These are phyloP conservation scores for Ustilago trichophora DNA, from an alignment of 1,284 basidiomycete genomes.

Conservation along the genomic window DNA sequence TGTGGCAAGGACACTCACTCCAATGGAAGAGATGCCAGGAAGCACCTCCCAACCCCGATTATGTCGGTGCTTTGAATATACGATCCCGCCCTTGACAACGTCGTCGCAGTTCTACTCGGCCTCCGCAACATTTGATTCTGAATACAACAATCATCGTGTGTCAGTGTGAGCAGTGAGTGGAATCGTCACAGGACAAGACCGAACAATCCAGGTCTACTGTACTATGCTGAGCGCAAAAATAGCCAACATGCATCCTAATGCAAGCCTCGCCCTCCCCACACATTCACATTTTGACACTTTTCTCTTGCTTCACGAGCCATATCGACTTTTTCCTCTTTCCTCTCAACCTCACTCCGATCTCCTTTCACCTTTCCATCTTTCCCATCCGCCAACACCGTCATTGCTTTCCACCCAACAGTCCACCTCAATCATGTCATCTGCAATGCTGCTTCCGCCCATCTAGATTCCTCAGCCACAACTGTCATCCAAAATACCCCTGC, in stretches of 20 bases:
- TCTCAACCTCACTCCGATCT: not conserved
- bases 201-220: too few relatives aligned
- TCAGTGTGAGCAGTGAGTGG: too few relatives aligned
- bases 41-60: conserved; percentile 16
- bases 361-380: conserved; percentile 1
- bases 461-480: not conserved
- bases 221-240: too few relatives aligned
- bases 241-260: conserved; percentile 2
- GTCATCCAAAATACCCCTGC: not conserved
- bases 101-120: not conserved
- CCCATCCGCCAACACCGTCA: conserved; percentile 16
- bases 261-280: conserved; percentile 3
- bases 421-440: conserved; percentile 12
- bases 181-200: too few relatives aligned
- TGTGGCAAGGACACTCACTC: too few relatives aligned
- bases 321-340: conserved; percentile 16
- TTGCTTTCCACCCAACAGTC: not conserved
- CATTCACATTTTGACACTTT: not conserved
- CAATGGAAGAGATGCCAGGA: too few relatives aligned
- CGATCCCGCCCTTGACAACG: not conserved
- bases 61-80: conserved; percentile 11
- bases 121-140: not conserved
- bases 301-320: conserved; percentile 30
- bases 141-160: too few relatives aligned
- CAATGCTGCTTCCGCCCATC: conserved; percentile 1